Conservation (phyloP, 371 early-diverging fungal genomes). For the Apophysomyces variabilis region DNA sequence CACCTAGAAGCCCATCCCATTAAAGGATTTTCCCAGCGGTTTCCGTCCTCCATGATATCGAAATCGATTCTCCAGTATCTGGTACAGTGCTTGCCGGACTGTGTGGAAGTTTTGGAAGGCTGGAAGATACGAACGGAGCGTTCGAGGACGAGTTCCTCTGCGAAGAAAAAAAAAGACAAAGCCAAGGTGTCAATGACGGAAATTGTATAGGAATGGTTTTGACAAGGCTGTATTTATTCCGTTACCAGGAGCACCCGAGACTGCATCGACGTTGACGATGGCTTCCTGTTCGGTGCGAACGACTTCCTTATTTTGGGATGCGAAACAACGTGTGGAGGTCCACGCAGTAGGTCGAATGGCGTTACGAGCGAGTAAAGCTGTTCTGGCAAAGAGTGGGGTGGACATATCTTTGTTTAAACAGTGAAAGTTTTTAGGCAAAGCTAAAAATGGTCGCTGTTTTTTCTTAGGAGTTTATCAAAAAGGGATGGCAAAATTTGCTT, state of each 20-base stretch:
- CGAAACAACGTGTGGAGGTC: constrained; percentile 23
- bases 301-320: constrained; percentile 32
- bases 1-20: constrained; percentile 96
- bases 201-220: too few relatives aligned
- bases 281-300: constrained; percentile 32
- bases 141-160: constrained; percentile 55
- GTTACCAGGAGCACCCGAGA: constrained; percentile 58
- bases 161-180: not conserved
- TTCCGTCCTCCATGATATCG: constrained; percentile 75
- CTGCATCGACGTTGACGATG: constrained; percentile 36
- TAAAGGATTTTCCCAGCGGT: constrained; percentile 91
- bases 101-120: constrained; percentile 86
- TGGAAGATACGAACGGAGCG: constrained; percentile 88
- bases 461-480: not conserved
- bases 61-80: constrained; percentile 85
- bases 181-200: too few relatives aligned
- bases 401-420: constrained; percentile 20
- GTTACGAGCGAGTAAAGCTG: constrained; percentile 28
- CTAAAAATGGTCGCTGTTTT: not conserved
- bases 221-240: too few relatives aligned
- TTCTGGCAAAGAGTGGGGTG: constrained; percentile 34
- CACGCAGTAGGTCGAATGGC: constrained; percentile 30
- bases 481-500: too few relatives aligned
- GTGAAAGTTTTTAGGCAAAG: constrained; percentile 5
- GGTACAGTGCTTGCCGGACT: constrained; percentile 80